phyloP scores from a whole-genome alignment of 768 basidiomycete species.

The Calocera cornea region DNA sequence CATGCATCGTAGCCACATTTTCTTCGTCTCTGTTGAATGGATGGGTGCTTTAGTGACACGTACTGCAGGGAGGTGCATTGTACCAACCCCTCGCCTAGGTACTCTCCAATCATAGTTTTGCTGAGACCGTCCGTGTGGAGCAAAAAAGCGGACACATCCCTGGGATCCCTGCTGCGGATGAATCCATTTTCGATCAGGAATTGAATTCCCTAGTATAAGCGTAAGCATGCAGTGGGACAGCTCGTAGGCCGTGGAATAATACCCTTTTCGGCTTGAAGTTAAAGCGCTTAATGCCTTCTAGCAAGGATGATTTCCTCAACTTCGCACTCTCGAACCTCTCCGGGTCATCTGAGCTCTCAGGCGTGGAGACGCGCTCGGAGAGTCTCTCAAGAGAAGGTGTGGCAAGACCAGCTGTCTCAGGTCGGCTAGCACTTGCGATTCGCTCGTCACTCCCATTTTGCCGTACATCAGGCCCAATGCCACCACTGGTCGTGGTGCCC shows the following conservation, averaged over 20 bases:
- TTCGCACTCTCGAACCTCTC: conserved; percentile 88
- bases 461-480: conserved; percentile 4
- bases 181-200: conserved; percentile 82
- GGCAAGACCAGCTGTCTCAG: neutral
- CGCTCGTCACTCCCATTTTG: conserved; percentile 15
- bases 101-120: conserved; percentile 95
- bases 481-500: conserved; percentile 39
- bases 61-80: neutral
- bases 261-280: conserved; percentile 98
- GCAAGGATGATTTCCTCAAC: conserved; percentile 83
- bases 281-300: conserved; percentile 95
- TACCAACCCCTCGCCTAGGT: conserved; percentile 87
- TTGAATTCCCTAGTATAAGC: conserved; percentile 54
- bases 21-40: conserved; percentile 53
- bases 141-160: conserved; percentile 74
- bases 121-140: conserved; percentile 81
- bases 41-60: neutral
- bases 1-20: conserved; percentile 91
- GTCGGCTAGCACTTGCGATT: conserved; percentile 2
- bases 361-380: conserved; percentile 44
- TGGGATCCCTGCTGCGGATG: conserved; percentile 55
- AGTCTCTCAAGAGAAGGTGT: conserved; percentile 1
- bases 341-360: conserved; percentile 80
- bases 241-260: conserved; percentile 18
- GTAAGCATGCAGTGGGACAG: neutral